These are phyloP conservation scores for Thermoascus crustaceus DNA, from an alignment of 2,329 filamentous ascomycete genomes.

Conservation along the genomic window DNA sequence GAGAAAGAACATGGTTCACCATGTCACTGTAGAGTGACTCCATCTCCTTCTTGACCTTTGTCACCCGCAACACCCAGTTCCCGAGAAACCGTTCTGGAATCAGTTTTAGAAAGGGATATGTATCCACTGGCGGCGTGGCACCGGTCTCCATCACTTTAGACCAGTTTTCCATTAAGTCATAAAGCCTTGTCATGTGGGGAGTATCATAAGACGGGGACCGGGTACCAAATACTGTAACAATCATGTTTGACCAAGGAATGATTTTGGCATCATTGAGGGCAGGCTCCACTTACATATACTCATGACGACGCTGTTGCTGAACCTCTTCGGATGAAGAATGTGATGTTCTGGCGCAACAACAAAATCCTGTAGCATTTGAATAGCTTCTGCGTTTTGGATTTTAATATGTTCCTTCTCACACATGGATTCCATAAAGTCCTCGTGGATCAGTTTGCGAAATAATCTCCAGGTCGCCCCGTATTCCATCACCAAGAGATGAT, in stretches of 20 bases:
- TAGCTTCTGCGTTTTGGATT: slow-evolving; percentile 41
- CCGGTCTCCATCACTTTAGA: slow-evolving; percentile 38
- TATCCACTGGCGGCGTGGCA: slow-evolving; percentile 41
- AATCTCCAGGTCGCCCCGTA: slow-evolving; percentile 40
- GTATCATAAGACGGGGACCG: slow-evolving; percentile 24
- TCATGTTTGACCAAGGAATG: slow-evolving; percentile 1
- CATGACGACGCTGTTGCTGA: slow-evolving; percentile 44
- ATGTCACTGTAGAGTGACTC: slow-evolving; percentile 33
- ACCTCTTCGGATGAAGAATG: slow-evolving; percentile 43
- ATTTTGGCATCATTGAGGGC: no score
- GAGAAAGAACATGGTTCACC: slow-evolving; percentile 24
- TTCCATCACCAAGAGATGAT: slow-evolving; percentile 42
- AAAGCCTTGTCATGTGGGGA: slow-evolving; percentile 31
- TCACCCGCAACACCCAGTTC: slow-evolving; percentile 32
- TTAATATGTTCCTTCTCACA: slow-evolving; percentile 37
- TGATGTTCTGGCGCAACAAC: slow-evolving; percentile 32
- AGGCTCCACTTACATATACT: slow-evolving; percentile 5
- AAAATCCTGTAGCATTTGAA: slow-evolving; percentile 42
- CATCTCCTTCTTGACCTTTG: slow-evolving; percentile 33
- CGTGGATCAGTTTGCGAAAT: slow-evolving; percentile 39
- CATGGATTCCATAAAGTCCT: slow-evolving; percentile 39
- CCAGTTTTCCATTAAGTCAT: slow-evolving; percentile 36
- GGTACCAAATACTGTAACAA: slow-evolving; percentile 28
- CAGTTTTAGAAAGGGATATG: slow-evolving; percentile 37
- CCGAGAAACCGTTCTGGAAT: slow-evolving; percentile 35